Base-by-base conservation (phyloP, 108 stramenopile genomes). In the Bacterosira constricta region DNA sequence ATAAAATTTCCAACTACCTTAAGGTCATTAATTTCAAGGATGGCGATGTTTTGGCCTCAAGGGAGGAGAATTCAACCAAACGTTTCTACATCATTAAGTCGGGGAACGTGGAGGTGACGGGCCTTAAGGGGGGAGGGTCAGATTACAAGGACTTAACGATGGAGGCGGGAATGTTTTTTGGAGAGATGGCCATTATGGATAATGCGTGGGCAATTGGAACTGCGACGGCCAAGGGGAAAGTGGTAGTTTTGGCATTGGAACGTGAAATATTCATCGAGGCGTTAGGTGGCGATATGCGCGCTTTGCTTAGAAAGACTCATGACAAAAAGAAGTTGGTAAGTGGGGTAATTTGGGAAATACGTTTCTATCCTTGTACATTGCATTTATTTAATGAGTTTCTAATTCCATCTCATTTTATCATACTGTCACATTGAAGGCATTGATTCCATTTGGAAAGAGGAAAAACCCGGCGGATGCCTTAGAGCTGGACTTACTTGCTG, bases 71-170 rank as follows among this genome's bases (percentile, higher is more conserved):
- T 56, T 31, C 20, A 84, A 75, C 54, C 32, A 87, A 59, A 42
- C 70, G 77, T n/a, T 95, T 97, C 63, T 89, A 70, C 76, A 84
- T 95, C 36, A 77, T 95, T 46, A 86, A 90, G 53, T 56, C 83
- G 45, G 96, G 96, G 23, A 70, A 50, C n/a, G 78, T 86, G 0
- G 73, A 79, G 27, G 73, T 75, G 5, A 82, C 73, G 3, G 81
- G 87, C 45, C 69, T 75, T 47, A 37, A 59, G 37, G 52, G 32
- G 6, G 84, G 84, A 41, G 65, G 77, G 57, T 63, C 79, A 42
- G 35, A 58, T 36, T 80, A 73, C 71, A 66, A 67, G 36, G 85
- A 90, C 49, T 30, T 88, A 13, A 25, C 27, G 34, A 89, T 41
- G 78, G 83, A 13, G 41, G 81, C 6, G 89, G 86, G 11, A 82